These are phyloP conservation scores for Scheffersomyces lignicola DNA, from an alignment of 1,139 yeast genomes.

Conservation along the genomic window DNA sequence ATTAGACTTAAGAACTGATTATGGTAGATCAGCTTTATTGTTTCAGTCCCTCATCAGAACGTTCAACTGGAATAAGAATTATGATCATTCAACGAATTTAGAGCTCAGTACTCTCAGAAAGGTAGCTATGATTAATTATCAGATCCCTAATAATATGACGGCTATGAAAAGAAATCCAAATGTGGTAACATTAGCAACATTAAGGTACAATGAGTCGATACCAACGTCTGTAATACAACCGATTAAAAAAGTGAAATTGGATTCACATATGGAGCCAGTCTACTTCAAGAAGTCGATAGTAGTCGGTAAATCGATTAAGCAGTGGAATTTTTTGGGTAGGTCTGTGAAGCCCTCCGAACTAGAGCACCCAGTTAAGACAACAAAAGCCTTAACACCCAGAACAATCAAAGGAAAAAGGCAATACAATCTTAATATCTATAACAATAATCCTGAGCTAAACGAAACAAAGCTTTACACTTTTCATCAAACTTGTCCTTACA, in stretches of 20 bases:
- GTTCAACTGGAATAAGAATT: slow-evolving; percentile 16
- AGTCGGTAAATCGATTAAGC: slow-evolving; percentile 37
- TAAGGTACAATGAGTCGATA: slow-evolving; percentile 33
- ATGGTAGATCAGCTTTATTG: slow-evolving; percentile 28
- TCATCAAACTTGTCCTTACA: slow-evolving; percentile 32
- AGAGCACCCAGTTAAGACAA: slow-evolving; percentile 20
- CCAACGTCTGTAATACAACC: slow-evolving; percentile 14
- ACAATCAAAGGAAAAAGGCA: slow-evolving; percentile 23
- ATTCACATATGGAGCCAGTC: slow-evolving; percentile 17
- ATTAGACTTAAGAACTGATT: slow-evolving; percentile 32
- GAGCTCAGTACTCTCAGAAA: slow-evolving; percentile 25
- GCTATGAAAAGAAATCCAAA: slow-evolving; percentile 35
- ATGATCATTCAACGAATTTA: slow-evolving; percentile 8
- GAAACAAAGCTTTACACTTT: slow-evolving; percentile 27
- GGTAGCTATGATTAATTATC: slow-evolving; percentile 26
- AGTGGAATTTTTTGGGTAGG: slow-evolving; percentile 42
- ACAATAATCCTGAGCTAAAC: slow-evolving; percentile 21
- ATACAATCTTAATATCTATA: slow-evolving; percentile 19
- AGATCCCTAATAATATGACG: slow-evolving; percentile 27
- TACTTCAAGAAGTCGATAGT: slow-evolving; percentile 25
- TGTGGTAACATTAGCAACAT: slow-evolving; percentile 23
- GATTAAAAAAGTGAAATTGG: slow-evolving; percentile 17
- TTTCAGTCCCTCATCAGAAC: slow-evolving; percentile 24
- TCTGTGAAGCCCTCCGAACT: slow-evolving; percentile 25
- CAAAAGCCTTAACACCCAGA: slow-evolving; percentile 22